These are phyloP conservation scores for Rosa persica DNA, from an alignment of 306 rosid genomes.

Conservation along the genomic window DNA sequence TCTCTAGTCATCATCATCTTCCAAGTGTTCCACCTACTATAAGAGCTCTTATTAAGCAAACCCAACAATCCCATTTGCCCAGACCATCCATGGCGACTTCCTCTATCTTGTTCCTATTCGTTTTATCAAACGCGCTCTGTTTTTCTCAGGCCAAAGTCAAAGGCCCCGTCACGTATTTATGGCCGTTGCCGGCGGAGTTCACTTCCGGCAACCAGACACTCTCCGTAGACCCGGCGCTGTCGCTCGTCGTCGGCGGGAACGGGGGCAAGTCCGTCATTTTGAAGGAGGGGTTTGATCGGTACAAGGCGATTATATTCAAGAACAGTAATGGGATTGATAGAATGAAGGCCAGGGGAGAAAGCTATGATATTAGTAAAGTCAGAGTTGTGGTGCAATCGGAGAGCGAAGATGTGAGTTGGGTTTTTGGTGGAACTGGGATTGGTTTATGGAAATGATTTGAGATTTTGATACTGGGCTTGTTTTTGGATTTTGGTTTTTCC, in stretches of 20 bases:
- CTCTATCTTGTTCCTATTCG: conserved; percentile 1
- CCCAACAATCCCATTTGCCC: background rate
- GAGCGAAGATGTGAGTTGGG: conserved; percentile 52
- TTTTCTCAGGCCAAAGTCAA: conserved; percentile 26
- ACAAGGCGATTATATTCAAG: conserved; percentile 62
- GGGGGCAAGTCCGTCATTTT: conserved; percentile 54
- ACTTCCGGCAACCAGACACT: conserved; percentile 56
- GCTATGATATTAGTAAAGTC: conserved; percentile 49
- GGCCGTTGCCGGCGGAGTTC: conserved; percentile 82
- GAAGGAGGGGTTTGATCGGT: conserved; percentile 67
- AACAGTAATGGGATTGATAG: conserved; percentile 38
- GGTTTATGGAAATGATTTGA: background rate
- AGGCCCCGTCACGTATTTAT: conserved; percentile 58
- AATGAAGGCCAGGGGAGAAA: conserved; percentile 33
- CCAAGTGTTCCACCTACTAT: conserved; percentile 7
- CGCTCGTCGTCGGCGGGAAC: conserved; percentile 39
- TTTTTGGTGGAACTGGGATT: background rate
- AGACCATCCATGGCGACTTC: background rate
- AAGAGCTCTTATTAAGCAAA: background rate
- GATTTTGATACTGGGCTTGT: conserved; percentile 13
- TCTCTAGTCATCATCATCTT: background rate
- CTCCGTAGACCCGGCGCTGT: conserved; percentile 70
- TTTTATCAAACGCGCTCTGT: conserved; percentile 25
- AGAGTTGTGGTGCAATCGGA: conserved; percentile 52
- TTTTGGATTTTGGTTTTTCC: conserved; percentile 8